Percentiles rank a stretch among this genome's conserved stretches.
Conservation (phyloP, 495 filamentous ascomycete species). For the Penicillium simplicissimum region DNA sequence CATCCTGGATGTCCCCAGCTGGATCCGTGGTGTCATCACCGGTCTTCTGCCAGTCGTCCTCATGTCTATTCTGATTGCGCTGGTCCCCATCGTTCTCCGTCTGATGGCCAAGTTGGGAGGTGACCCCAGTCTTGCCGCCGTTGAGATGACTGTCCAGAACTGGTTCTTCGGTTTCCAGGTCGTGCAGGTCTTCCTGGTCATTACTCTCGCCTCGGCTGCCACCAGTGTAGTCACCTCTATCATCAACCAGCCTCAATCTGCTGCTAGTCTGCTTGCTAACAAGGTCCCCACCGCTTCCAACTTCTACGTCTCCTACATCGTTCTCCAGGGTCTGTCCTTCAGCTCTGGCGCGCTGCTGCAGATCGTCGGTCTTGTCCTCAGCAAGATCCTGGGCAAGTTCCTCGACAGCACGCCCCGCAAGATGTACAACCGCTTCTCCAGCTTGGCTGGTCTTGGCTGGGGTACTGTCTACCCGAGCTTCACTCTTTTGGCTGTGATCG, state of each 20-base stretch:
- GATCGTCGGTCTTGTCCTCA: slow-evolving; percentile 73
- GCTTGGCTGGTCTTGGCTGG: slow-evolving; percentile 69
- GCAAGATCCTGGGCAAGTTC: slow-evolving; percentile 74
- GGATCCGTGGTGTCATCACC: slow-evolving; percentile 78
- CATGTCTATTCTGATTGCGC: slow-evolving; percentile 82
- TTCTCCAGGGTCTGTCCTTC: slow-evolving; percentile 88
- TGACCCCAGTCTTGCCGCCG: slow-evolving; percentile 69
- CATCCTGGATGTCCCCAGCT: slow-evolving; percentile 68
- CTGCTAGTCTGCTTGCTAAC: slow-evolving; percentile 65
- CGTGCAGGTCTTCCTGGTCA: slow-evolving; percentile 89
- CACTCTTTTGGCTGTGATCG: slow-evolving; percentile 81
- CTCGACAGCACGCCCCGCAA: slow-evolving; percentile 73
- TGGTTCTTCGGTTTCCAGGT: slow-evolving; percentile 95
- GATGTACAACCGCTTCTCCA: slow-evolving; percentile 68
- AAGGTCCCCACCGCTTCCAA: slow-evolving; percentile 83
- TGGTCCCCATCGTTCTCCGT: slow-evolving; percentile 85
- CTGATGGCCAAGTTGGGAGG: slow-evolving; percentile 78
- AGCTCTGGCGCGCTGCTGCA: slow-evolving; percentile 74
- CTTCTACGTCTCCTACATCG: slow-evolving; percentile 94
- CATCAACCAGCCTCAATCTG: slow-evolving; percentile 58
- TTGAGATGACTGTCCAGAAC: slow-evolving; percentile 88
- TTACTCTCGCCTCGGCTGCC: slow-evolving; percentile 74
- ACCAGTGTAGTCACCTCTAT: slow-evolving; percentile 59
- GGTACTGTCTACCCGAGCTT: slow-evolving; percentile 86
- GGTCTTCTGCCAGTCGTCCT: slow-evolving; percentile 80